Conservation (phyloP, 352 stramenopile species). For the Bremia lactucae region DNA sequence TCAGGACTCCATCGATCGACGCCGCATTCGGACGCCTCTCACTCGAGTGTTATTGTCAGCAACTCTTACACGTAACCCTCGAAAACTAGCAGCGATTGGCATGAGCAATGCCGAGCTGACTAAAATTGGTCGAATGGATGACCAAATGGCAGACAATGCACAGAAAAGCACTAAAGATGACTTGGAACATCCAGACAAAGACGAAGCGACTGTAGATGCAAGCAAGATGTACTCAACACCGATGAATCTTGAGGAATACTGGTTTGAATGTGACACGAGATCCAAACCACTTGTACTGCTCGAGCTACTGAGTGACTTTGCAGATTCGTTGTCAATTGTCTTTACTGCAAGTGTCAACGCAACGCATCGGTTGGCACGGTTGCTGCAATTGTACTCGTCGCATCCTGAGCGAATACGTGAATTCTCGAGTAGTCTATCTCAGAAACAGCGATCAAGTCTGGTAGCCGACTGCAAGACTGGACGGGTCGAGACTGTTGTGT, state of each 20-base stretch:
- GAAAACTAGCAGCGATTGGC: constrained; percentile 90
- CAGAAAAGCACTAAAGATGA: constrained; percentile 31
- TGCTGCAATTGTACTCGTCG: constrained; percentile 86
- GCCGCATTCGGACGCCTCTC: constrained; percentile 75
- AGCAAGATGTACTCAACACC: constrained; percentile 72
- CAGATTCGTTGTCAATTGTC: constrained; percentile 81
- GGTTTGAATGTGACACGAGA: constrained; percentile 88
- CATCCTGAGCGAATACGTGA: constrained; percentile 54
- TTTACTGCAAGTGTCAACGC: constrained; percentile 96
- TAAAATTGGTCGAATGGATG: constrained; percentile 59
- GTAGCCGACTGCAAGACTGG: constrained; percentile 67
- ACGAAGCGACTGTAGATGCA: constrained; percentile 7
- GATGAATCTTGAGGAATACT: constrained; percentile 74
- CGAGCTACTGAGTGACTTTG: constrained; percentile 82
- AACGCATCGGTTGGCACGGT: constrained; percentile 89
- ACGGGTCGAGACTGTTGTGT: constrained; percentile 75
- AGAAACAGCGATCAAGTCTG: constrained; percentile 66
- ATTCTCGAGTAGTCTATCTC: constrained; percentile 72
- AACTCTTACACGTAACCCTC: constrained; percentile 94
- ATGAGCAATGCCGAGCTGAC: constrained; percentile 94
- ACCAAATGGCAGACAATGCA: constrained; percentile 56
- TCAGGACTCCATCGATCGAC: constrained; percentile 72
- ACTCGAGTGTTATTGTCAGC: constrained; percentile 96
- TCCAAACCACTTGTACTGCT: constrained; percentile 94
- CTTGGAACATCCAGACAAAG: constrained; percentile 18